Conservation (phyloP, 257 asterid genomes). For the Cinchona pubescens region DNA sequence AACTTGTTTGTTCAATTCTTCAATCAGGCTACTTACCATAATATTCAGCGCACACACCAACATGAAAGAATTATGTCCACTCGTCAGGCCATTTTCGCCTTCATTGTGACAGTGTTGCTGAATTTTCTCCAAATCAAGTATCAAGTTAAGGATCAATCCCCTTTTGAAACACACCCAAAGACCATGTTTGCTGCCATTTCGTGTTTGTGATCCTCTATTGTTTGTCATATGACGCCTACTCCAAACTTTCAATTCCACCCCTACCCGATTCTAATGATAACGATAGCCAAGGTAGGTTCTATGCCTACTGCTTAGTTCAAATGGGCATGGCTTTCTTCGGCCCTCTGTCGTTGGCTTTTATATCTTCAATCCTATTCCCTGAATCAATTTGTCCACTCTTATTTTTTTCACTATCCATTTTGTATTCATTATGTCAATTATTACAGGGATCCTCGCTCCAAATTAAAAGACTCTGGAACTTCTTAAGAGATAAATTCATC, state of each 20-base stretch:
- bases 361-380: not conserved
- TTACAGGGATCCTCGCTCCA: not conserved
- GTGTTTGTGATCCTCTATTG: not conserved
- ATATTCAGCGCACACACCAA: not conserved
- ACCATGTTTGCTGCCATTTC: not conserved
- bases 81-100: not conserved
- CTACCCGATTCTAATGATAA: too few species aligned
- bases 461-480: not conserved
- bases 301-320: not conserved
- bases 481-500: not conserved
- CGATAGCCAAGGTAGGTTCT: not conserved
- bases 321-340: not conserved
- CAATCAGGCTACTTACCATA: not conserved
- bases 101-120: not conserved
- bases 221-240: not conserved
- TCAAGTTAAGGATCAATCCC: conserved; percentile 5
- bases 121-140: not conserved
- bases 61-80: not conserved
- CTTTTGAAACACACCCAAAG: conserved; percentile 4
- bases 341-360: not conserved
- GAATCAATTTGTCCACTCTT: not conserved
- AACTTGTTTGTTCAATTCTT: not conserved
- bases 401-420: not conserved
- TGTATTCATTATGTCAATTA: not conserved
- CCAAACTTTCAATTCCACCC: too few species aligned